phyloP scores from a whole-genome alignment of 805 yeast species.

The Cyberlindnera lachancei region DNA sequence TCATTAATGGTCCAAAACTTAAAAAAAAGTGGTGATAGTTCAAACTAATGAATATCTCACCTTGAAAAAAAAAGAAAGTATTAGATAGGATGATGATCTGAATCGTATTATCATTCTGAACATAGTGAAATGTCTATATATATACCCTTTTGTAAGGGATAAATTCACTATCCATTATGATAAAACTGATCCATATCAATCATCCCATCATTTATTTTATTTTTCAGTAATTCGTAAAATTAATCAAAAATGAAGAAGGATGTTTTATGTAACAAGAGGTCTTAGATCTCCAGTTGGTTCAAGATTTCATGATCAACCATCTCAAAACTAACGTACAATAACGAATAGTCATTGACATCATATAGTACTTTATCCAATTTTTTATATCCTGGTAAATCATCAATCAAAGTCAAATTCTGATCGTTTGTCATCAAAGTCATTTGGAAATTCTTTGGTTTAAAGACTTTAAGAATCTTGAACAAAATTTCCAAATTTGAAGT shows the following conservation, averaged over 20 bases:
- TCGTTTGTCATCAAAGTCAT: slow-evolving; percentile 38
- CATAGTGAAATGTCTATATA: no score
- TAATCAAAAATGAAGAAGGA: no score
- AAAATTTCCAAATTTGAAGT: slow-evolving; percentile 47
- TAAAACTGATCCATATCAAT: no score
- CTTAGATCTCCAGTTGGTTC: slow-evolving; percentile 8
- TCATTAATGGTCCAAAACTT: slow-evolving; percentile 2
- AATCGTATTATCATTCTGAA: no score
- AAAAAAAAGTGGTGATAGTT: slow-evolving; percentile 1
- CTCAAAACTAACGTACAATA: slow-evolving; percentile 64
- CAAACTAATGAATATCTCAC: neutral
- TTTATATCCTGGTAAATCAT: slow-evolving; percentile 39
- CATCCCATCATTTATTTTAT: no score
- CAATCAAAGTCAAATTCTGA: slow-evolving; percentile 25
- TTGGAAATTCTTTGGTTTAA: slow-evolving; percentile 73
- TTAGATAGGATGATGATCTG: no score
- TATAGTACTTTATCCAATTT: slow-evolving; percentile 63
- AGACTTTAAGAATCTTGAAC: slow-evolving; percentile 49
- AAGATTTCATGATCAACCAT: slow-evolving; percentile 23
- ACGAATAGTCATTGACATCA: slow-evolving; percentile 66
- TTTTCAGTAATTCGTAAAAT: no score
- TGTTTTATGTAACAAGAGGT: no score
- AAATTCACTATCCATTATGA: no score
- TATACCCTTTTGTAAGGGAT: no score
- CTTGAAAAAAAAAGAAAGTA: slow-evolving; percentile 4